Evolutionary conservation across 495 filamentous ascomycete genomes (phyloP).

Genomic region (Aspergillus taichungensis): DNA sequence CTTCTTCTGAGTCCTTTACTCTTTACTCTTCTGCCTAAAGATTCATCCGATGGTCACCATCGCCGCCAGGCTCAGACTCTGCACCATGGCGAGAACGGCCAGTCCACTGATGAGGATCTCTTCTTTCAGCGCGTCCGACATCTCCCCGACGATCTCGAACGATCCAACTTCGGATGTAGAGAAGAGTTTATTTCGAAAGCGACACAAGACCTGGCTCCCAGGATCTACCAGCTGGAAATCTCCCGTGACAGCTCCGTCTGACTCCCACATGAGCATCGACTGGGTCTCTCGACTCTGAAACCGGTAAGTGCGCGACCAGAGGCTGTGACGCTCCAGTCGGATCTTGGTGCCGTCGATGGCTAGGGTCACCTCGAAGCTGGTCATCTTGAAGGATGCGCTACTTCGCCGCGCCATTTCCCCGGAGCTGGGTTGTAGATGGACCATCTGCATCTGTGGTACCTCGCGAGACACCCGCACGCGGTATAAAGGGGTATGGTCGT

Average conservation of each 20-base stretch:
- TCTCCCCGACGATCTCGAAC: background rate
- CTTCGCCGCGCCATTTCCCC: background rate
- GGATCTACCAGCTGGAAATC: constrained; percentile 1
- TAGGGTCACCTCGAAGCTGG: constrained; percentile 2
- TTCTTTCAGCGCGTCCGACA: background rate
- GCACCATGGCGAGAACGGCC: constrained; percentile 4
- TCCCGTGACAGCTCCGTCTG: constrained; percentile 1
- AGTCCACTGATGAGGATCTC: constrained; percentile 3
- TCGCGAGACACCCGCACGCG: constrained; percentile 1
- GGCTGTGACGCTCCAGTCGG: background rate
- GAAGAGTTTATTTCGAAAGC: constrained; percentile 5
- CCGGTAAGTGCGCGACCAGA: background rate
- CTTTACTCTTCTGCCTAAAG: no score
- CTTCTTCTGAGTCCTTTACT: no score
- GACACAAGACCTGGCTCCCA: background rate
- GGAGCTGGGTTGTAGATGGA: background rate
- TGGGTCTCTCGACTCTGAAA: background rate
- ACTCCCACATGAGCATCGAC: background rate
- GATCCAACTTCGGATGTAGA: constrained; percentile 1
- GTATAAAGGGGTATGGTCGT: constrained; percentile 1
- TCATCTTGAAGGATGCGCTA: constrained; percentile 3
- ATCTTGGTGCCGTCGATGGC: background rate
- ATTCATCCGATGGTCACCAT: constrained; percentile 1
- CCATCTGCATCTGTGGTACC: constrained; percentile 2
- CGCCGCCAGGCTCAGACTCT: constrained; percentile 1